A percentile compares a stretch with the other conserved stretches of the same genome.
phyloP scores from a whole-genome alignment of 2,329 filamentous ascomycete species.

The Scolecobasidium constrictum region DNA sequence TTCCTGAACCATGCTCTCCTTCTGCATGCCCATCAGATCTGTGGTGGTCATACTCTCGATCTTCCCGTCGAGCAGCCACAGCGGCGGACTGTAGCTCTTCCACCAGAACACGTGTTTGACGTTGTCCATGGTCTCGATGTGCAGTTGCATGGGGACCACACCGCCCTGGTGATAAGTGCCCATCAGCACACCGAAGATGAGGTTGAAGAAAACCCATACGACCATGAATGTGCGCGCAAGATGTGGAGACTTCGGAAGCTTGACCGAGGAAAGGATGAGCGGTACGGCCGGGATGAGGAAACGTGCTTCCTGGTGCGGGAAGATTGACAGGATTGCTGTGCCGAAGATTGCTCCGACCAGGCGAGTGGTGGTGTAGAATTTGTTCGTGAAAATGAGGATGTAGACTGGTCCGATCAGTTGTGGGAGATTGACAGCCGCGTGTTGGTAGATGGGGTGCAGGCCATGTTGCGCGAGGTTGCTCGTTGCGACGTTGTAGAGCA shows the following conservation, averaged over 20 bases:
- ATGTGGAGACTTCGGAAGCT: conserved; percentile 51
- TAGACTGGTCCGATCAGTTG: conserved; percentile 42
- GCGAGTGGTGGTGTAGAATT: conserved; percentile 17
- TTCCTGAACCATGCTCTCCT: conserved; percentile 47
- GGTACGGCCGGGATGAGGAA: conserved; percentile 68
- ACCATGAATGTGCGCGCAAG: conserved; percentile 40
- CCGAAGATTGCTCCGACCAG: conserved; percentile 53
- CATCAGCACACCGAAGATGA: conserved; percentile 59
- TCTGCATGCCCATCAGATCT: conserved; percentile 64
- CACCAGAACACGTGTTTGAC: conserved; percentile 65
- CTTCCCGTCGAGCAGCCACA: conserved; percentile 69
- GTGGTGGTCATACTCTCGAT: conserved; percentile 59
- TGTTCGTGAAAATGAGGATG: conserved; percentile 36
- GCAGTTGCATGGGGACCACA: conserved; percentile 63
- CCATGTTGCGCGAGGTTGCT: conserved; percentile 42
- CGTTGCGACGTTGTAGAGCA: conserved; percentile 38
- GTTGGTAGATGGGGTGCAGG: conserved; percentile 42
- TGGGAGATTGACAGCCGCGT: conserved; percentile 39
- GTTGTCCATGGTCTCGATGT: conserved; percentile 56
- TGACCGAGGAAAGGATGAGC: conserved; percentile 63
- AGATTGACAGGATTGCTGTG: conserved; percentile 57
- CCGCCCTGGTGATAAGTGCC: conserved; percentile 76
- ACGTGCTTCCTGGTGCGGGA: conserved; percentile 70
- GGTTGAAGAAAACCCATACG: conserved; percentile 60
- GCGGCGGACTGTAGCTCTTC: conserved; percentile 76